Evolutionary conservation across 768 basidiomycete genomes (phyloP), one percentile per base, ranked within the genome.

Genomic region (Clathrus columnatus): DNA sequence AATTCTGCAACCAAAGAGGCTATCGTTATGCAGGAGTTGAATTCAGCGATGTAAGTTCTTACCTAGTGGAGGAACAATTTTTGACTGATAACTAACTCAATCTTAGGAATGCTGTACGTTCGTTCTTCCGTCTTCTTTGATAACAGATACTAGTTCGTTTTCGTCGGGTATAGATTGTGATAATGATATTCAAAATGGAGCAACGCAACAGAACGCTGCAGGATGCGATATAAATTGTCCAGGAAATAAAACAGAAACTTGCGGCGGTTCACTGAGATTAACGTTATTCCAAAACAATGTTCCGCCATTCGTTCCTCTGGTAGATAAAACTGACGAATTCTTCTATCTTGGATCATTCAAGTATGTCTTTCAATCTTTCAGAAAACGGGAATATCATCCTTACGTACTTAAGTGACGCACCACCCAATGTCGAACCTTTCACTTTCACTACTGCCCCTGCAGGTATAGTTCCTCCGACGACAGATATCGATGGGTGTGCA

Each of bases 91-190:
- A 42, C 11, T 11, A 42, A 48, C 5, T 21, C 4, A 17, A 17
- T 18, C 11, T 48, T 21, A 48, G 47, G 47, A 48, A 48, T 48
- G 47, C 17, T 48, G 47, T 48, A 23, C n/a, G 47, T 48, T 21
- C 11, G 11, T 42, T 11, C 20, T 11, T 28, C 47, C 44, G 44
- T 23, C 18, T 45, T 14, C 18, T 45, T 5, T 45, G 24, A 5
- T 45, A 45, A 7, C 18, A 5, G 5, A 5, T 18, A 48, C 29
- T 6, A 48, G 24, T 28, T 48, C 47, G 5, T 28, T 47, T 7
- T 18, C 18, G n/a, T n/a, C n/a, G n/a, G n/a, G n/a, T n/a, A n/a
- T n/a, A 48, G 47, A 48, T 20, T 48, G 47, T 48, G 47, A 17
- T 21, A 4, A 48, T 17, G 7, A 48, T 17, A 48, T 48, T 48